Evolutionary conservation across 2,329 filamentous ascomycete genomes (phyloP).

Genomic region (Botrytis byssoidea): DNA sequence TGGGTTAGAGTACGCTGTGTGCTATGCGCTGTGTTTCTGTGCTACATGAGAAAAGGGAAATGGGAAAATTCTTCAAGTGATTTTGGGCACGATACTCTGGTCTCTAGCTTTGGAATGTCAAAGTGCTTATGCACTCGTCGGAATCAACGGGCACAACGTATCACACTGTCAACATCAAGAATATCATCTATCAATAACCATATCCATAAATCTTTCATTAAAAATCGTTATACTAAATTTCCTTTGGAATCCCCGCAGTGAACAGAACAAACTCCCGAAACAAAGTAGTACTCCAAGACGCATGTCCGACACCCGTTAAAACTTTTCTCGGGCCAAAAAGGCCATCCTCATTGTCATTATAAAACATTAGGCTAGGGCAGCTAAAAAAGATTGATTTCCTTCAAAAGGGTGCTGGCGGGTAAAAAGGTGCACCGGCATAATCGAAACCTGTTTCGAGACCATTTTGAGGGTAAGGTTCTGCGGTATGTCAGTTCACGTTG

Average conservation of each 20-base stretch:
- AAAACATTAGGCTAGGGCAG: neutral
- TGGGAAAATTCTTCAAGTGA: no score
- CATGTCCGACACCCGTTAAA: neutral
- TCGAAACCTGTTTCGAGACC: slow-evolving; percentile 19
- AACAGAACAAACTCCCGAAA: neutral
- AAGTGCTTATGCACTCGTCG: neutral
- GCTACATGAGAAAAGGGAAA: no score
- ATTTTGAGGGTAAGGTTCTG: slow-evolving; percentile 19
- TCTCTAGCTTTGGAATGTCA: neutral
- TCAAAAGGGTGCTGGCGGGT: slow-evolving; percentile 11
- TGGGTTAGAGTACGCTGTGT: neutral
- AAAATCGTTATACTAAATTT: neutral
- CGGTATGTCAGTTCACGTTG: neutral
- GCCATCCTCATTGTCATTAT: neutral
- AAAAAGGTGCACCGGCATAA: slow-evolving; percentile 14
- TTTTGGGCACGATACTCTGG: no score
- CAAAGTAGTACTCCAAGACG: neutral
- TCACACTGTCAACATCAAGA: neutral
- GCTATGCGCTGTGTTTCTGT: neutral
- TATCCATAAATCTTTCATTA: neutral
- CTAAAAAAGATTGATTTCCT: neutral
- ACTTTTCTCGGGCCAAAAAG: neutral
- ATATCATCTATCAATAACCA: neutral
- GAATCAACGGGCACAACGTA: neutral
- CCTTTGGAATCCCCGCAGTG: neutral